phyloP scores from a whole-genome alignment of 768 basidiomycete genomes.

The Kwoniella mangroviensis region DNA sequence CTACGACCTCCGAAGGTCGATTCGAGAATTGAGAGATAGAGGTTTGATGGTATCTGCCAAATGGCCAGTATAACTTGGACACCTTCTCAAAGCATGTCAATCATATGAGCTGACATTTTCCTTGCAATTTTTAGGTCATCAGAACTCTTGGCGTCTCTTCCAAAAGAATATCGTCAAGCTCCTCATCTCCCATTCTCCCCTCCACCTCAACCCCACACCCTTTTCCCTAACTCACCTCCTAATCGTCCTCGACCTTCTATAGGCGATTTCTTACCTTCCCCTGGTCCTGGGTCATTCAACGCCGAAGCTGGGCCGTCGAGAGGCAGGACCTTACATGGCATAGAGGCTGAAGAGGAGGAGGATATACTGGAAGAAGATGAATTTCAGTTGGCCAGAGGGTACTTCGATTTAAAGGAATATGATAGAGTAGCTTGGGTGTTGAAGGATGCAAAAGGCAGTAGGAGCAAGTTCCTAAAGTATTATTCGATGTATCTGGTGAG shows the following conservation, averaged over 20 bases:
- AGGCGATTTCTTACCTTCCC: slow-evolving; percentile 47
- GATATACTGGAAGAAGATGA: slow-evolving; percentile 64
- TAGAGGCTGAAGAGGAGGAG: slow-evolving; percentile 62
- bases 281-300: slow-evolving; percentile 42
- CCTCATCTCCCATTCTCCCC: slow-evolving; percentile 51
- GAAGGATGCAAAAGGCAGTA: slow-evolving; percentile 69
- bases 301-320: slow-evolving; percentile 40
- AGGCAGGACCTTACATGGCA: slow-evolving; percentile 44
- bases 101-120: background rate
- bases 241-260: slow-evolving; percentile 36
- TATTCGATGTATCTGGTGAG: slow-evolving; percentile 88
- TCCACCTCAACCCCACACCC: slow-evolving; percentile 30
- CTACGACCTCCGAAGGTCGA: slow-evolving; percentile 41
- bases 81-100: background rate
- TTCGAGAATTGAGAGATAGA: slow-evolving; percentile 44
- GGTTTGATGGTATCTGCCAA: slow-evolving; percentile 49
- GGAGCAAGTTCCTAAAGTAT: slow-evolving; percentile 73
- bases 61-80: slow-evolving; percentile 29
- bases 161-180: slow-evolving; percentile 36
- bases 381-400: slow-evolving; percentile 73
- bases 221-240: slow-evolving; percentile 23
- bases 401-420: slow-evolving; percentile 77
- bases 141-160: slow-evolving; percentile 41
- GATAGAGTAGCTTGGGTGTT: slow-evolving; percentile 72
- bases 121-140: slow-evolving; percentile 35